Percentiles rank a stretch among this genome's conserved stretches.
Evolutionary conservation across 192 early-diverging fungal genomes (phyloP).

Genomic region (Linnemannia schmuckeri): DNA sequence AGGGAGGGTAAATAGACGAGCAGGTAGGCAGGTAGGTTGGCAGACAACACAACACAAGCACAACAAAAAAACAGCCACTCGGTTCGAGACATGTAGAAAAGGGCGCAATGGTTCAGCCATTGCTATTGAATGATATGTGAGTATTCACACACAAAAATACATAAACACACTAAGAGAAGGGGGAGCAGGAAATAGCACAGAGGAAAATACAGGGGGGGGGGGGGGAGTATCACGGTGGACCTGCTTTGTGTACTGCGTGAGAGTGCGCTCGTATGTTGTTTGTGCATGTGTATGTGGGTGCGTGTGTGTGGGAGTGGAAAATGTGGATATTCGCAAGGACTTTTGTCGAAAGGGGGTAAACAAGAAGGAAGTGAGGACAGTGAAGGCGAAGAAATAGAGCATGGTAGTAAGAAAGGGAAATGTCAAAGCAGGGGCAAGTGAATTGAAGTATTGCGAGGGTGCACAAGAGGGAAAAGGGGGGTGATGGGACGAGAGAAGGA

Average conservation of each 20-base stretch:
- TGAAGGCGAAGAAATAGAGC: not conserved
- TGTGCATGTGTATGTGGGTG: not conserved
- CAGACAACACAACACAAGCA: not conserved
- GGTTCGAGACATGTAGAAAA: not conserved
- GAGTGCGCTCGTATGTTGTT: not conserved
- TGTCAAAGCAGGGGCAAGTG: not conserved
- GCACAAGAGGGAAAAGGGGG: not conserved
- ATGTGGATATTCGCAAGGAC: constrained; percentile 1
- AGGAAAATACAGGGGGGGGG: not conserved
- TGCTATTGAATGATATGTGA: not conserved
- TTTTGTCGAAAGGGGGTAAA: not conserved
- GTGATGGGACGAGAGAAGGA: not conserved
- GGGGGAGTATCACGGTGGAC: not conserved
- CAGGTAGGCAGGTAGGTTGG: not conserved
- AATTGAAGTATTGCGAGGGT: not conserved
- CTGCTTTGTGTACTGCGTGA: not conserved
- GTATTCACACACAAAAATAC: not conserved
- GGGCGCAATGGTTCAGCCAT: not conserved
- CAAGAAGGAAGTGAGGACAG: not conserved
- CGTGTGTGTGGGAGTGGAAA: not conserved
- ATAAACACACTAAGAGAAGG: not conserved
- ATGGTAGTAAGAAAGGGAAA: not conserved
- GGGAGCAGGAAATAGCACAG: not conserved
- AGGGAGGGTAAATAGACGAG: not conserved
- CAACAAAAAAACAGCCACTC: not conserved